Evolutionary conservation across 2,329 filamentous ascomycete species (phyloP).

Genomic region (Chaetomium strumarium): DNA sequence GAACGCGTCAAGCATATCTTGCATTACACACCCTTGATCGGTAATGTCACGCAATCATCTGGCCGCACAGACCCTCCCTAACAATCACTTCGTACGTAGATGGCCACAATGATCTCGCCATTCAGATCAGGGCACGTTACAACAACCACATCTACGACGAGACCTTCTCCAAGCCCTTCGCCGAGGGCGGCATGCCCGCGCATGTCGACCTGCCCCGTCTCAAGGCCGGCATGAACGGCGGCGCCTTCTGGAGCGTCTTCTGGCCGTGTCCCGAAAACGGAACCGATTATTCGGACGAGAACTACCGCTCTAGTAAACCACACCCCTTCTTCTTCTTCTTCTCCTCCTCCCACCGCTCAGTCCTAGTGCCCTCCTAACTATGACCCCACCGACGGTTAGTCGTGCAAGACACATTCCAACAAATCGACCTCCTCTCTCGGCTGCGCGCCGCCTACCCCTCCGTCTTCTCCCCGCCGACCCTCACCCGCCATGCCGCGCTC

Average conservation of each 20-base stretch:
- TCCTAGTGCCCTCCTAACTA: not conserved
- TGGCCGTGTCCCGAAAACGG: slow-evolving; percentile 68
- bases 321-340: not conserved
- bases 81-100: slow-evolving; percentile 50
- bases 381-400: not conserved
- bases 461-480: slow-evolving; percentile 63
- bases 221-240: slow-evolving; percentile 64
- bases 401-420: slow-evolving; percentile 52
- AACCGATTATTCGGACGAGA: slow-evolving; percentile 66
- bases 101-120: slow-evolving; percentile 83
- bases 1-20: slow-evolving; percentile 43
- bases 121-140: slow-evolving; percentile 60
- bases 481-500: slow-evolving; percentile 57
- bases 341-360: not conserved
- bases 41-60: slow-evolving; percentile 27
- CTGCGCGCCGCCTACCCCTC: slow-evolving; percentile 58
- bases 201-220: slow-evolving; percentile 80
- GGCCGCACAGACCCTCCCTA: slow-evolving; percentile 4
- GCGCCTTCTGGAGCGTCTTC: slow-evolving; percentile 91
- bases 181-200: slow-evolving; percentile 57
- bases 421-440: slow-evolving; percentile 67
- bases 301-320: slow-evolving; percentile 28
- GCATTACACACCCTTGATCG: slow-evolving; percentile 43
- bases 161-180: slow-evolving; percentile 70
- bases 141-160: slow-evolving; percentile 72